phyloP scores from a whole-genome alignment of 495 filamentous ascomycete genomes.

The Trichoderma parareesei region DNA sequence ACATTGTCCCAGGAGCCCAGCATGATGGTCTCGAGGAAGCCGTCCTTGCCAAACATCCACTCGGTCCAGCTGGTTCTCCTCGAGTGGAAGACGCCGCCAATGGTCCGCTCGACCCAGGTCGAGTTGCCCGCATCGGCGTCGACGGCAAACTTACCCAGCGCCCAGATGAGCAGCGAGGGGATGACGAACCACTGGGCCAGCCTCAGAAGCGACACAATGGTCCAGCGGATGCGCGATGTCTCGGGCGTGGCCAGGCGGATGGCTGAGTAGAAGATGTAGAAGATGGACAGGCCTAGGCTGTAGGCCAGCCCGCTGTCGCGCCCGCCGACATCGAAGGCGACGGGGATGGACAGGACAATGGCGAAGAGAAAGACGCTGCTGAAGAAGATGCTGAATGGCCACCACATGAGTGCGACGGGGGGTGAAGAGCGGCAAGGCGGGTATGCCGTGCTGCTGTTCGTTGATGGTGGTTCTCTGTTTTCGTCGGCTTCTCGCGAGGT shows the following conservation, averaged over 20 bases:
- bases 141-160: constrained; percentile 85
- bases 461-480: neutral
- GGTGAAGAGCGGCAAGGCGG: neutral
- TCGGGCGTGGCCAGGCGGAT: constrained; percentile 76
- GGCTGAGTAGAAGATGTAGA: constrained; percentile 83
- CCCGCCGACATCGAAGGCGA: constrained; percentile 95
- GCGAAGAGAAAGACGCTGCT: constrained; percentile 74
- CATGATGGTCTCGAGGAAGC: constrained; percentile 65
- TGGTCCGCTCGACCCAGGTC: constrained; percentile 74
- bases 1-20: constrained; percentile 86
- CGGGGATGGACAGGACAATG: constrained; percentile 86
- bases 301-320: constrained; percentile 88
- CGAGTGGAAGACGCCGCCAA: constrained; percentile 51
- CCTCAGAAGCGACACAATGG: constrained; percentile 54
- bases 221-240: constrained; percentile 63
- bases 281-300: constrained; percentile 74
- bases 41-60: constrained; percentile 78
- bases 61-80: constrained; percentile 58
- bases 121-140: constrained; percentile 54
- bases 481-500: neutral
- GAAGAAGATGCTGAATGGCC: constrained; percentile 64
- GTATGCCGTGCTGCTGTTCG: neutral
- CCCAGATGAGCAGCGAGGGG: constrained; percentile 84
- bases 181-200: constrained; percentile 77
- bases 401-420: constrained; percentile 46